A percentile compares a stretch with the other conserved stretches of the same genome.
phyloP scores from a whole-genome alignment of 2,329 filamentous ascomycete genomes.

The Calonectria henricotiae region DNA sequence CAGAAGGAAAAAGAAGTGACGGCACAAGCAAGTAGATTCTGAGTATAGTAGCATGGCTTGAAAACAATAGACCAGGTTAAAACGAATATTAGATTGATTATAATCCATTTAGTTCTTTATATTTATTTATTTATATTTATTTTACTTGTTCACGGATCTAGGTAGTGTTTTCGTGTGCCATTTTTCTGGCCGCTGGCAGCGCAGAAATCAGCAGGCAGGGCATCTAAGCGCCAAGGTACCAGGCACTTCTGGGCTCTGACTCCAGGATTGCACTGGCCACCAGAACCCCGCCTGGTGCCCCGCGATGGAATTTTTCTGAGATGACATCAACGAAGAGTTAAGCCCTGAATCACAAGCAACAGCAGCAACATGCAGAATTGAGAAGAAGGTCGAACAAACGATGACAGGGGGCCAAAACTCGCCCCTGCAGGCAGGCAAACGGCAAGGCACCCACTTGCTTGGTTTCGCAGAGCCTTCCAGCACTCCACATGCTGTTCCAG shows the following conservation, averaged over 20 bases:
- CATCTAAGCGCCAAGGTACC: slow-evolving; percentile 42
- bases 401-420: slow-evolving; percentile 2
- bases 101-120: not conserved
- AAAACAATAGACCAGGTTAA: no score
- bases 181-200: not conserved
- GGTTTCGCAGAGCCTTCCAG: slow-evolving; percentile 34
- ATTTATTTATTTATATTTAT: not conserved
- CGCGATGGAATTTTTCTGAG: slow-evolving; percentile 54
- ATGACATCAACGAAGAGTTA: slow-evolving; percentile 55
- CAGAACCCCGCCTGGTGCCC: slow-evolving; percentile 46
- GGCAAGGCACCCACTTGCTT: slow-evolving; percentile 5
- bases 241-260: slow-evolving; percentile 39
- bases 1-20: not conserved
- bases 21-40: not conserved
- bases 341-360: slow-evolving; percentile 12
- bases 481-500: slow-evolving; percentile 44
- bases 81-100: no score
- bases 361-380: slow-evolving; percentile 29
- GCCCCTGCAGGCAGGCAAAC: slow-evolving; percentile 24
- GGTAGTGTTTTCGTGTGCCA: no score
- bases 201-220: slow-evolving; percentile 12
- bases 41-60: no score
- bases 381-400: slow-evolving; percentile 27
- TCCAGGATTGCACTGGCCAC: slow-evolving; percentile 35
- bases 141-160: no score